These are phyloP conservation scores for Suillus decipiens DNA, from an alignment of 768 basidiomycete species.

Conservation along the genomic window DNA sequence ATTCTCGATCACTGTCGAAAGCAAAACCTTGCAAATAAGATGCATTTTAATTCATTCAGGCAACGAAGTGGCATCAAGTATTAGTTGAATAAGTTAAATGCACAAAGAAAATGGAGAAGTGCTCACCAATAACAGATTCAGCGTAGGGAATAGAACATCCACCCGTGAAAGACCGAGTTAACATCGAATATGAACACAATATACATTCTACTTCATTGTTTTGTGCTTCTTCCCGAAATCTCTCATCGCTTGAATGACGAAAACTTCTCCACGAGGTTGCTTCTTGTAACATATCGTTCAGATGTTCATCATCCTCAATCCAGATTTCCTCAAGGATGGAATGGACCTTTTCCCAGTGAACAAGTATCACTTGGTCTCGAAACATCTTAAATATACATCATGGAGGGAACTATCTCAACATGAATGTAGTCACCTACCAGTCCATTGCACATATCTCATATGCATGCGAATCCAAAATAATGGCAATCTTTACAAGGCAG, in stretches of 20 bases:
- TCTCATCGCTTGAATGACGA: not conserved
- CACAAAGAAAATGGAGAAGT: no score
- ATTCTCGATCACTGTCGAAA: no score
- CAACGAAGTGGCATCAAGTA: no score
- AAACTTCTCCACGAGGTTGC: not conserved
- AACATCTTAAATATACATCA: not conserved
- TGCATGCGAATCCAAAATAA: not conserved
- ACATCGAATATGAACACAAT: not conserved
- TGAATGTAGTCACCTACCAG: not conserved
- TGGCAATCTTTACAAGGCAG: not conserved
- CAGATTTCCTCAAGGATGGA: not conserved
- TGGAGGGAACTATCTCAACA: not conserved
- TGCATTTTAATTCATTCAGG: no score
- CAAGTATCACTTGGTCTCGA: not conserved
- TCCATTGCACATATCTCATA: not conserved
- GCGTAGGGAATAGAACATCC: not conserved
- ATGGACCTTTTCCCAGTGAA: not conserved
- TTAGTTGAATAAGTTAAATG: no score
- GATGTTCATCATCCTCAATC: not conserved
- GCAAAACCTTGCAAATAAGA: no score
- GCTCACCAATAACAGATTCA: no score
- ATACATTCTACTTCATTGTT: not conserved
- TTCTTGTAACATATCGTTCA: not conserved
- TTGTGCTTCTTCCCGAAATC: not conserved
- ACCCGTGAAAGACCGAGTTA: not conserved